phyloP scores from a whole-genome alignment of 2,329 filamentous ascomycete genomes.

The Nothophaeocryptopus gaeumannii region DNA sequence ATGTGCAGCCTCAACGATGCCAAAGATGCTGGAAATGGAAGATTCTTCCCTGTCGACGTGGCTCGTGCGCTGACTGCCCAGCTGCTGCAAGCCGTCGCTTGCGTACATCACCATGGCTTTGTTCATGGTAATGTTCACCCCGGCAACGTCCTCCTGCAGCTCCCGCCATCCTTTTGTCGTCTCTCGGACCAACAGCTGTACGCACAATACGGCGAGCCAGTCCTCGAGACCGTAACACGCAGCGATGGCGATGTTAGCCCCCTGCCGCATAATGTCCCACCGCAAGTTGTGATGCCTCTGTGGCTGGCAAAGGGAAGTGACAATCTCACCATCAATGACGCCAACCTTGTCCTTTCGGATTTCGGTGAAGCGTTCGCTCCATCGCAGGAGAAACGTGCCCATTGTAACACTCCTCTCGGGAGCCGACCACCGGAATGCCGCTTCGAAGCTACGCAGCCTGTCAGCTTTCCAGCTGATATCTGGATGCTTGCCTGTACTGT shows the following conservation, averaged over 20 bases:
- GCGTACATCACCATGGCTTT: conserved; percentile 1
- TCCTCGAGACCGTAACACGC: too few species aligned
- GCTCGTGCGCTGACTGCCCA: conserved; percentile 1
- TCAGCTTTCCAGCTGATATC: conserved; percentile 3
- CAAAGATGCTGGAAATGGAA: not conserved
- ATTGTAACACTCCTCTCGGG: conserved; percentile 10
- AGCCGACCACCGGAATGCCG: conserved; percentile 16
- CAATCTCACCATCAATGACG: too few species aligned
- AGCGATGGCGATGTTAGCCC: too few species aligned
- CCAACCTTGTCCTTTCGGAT: too few species aligned
- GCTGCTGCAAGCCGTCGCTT: conserved; percentile 2
- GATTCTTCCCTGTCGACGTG: not conserved
- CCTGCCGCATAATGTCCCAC: too few species aligned
- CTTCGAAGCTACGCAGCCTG: conserved; percentile 15
- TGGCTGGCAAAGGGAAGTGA: too few species aligned
- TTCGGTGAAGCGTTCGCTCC: conserved; percentile 7
- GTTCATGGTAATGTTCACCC: conserved; percentile 4
- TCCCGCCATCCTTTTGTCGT: too few species aligned
- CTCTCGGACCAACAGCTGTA: too few species aligned
- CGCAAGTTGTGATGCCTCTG: too few species aligned
- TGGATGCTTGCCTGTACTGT: conserved; percentile 16
- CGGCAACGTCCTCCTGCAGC: conserved; percentile 2
- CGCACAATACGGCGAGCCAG: too few species aligned
- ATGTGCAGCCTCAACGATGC: not conserved
- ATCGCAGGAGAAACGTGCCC: conserved; percentile 12